Evolutionary conservation across 202 grass and related monocot genomes (phyloP), one percentile per base, ranked within the genome.

Genomic region (Alloteropsis angusta): DNA sequence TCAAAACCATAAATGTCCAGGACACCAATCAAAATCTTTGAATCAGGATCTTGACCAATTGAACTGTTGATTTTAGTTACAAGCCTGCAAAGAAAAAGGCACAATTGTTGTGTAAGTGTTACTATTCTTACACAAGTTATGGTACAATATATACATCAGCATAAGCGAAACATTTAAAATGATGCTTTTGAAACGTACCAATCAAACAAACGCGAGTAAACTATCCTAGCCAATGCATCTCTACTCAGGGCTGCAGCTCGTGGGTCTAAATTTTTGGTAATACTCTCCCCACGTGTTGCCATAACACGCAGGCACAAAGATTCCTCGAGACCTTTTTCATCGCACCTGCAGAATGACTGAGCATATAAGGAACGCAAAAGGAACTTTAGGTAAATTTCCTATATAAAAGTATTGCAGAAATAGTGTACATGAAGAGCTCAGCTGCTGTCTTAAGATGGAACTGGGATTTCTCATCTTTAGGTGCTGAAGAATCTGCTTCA

Each of bases 1-100:
- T 98, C 96, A 34, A 98, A 98, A 75, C 96, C 96, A 90, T 98
- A 98, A 83, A 98, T 95, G 86, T 98, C 96, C 80, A 98, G 75
- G 67, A 98, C 96, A 71, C 95, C 96, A 80, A 98, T 98, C 75
- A 98, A 85, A 92, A 87, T 87, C 68, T 98, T 98, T 83, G 96
- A 98, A 25, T 98, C 64, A 44, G 92, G 87, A 86, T 98, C 96
- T 92, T 98, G 96, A 81, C 96, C 96, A 74, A 98, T 95, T 73
- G 88, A 91, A 16, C 55, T 73, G 70, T 98, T 98, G 70, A 98
- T 95, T 91, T 79, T 98, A 76, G 88, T 90, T 81, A 98, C 96
- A 90, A 98, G 83, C 96, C 96, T 98, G 96, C 22, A 90, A 76
- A 59, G 44, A 52, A 23, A 57, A 82, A 55, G 45, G 28, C 22